Evolutionary conservation across 23 red algal species (phyloP), one percentile per base, ranked within the genome.

Genomic region (Gracilaria caudata): DNA sequence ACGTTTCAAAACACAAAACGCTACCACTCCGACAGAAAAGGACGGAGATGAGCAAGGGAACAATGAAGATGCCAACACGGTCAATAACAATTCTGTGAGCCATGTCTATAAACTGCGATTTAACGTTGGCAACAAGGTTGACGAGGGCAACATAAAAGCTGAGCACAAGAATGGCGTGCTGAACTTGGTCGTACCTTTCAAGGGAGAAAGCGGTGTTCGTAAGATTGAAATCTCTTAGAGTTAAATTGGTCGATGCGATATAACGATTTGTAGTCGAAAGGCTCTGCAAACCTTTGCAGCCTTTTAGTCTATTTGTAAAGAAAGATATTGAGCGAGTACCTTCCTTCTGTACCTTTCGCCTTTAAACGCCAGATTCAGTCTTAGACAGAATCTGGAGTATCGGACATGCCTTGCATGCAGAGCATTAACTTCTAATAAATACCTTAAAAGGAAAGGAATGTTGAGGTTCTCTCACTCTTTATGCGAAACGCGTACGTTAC

Each of bases 121-220:
- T 9, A 71, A 71, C 10, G 37, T 41, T 41, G 65, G 65, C 1
- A 20, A 71, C 37, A 71, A 71, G 10, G 65, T 71, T 38, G 65
- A 71, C 33, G 34, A 71, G 33, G 33, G 20, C 13, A 28, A 21
- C 8, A 41, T 71, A 1, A 71, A 71, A 28, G 65, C 65, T 21
- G 65, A 71, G 65, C 19, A 71, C 34, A 71, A 41, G 32, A 21
- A 71, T 71, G 65, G 65, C 20, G 14, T 71, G 21, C 20, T 71
- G 32, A 41, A 71, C 17, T 19, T 71, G 65, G 8, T 41, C 32
- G 17, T 71, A 23, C 65, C 65, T 3, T 28, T 39, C 17, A 71
- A 41, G 65, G 26, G 20, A 9, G 37, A 39, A 0, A 41, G 4
- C 8, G 57, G 57, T 29, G 37, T 28, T 71, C 65, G 65, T 21